Percentiles rank a stretch among this genome's conserved stretches.
phyloP scores from a whole-genome alignment of 768 basidiomycete genomes.

The Leccinum pellstonianum region DNA sequence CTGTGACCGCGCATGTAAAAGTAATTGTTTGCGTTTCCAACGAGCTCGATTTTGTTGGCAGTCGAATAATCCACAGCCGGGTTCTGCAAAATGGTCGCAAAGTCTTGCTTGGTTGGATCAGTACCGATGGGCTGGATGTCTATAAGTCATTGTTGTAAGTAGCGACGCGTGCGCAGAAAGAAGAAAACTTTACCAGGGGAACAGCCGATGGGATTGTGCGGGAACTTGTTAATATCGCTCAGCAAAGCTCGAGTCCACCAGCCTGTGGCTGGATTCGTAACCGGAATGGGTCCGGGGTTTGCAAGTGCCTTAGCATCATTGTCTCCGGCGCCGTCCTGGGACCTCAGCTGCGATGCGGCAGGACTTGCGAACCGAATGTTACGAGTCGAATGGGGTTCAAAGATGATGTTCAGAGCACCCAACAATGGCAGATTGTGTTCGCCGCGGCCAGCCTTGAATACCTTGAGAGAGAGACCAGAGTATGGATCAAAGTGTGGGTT shows the following conservation, averaged over 20 bases:
- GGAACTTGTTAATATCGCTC: conserved; percentile 2
- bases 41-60: not conserved
- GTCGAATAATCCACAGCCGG: conserved; percentile 2
- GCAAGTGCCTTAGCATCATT: not conserved
- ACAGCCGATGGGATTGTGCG: not conserved
- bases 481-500: conserved; percentile 5
- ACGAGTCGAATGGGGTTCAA: conserved; percentile 13
- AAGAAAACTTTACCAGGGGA: conserved; percentile 2
- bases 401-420: conserved; percentile 13
- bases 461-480: conserved; percentile 9
- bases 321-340: not conserved
- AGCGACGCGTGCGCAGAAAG: not conserved
- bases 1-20: conserved; percentile 13
- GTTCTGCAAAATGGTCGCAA: not conserved
- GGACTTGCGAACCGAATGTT: conserved; percentile 11
- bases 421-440: not conserved
- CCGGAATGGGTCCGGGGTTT: not conserved
- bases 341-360: conserved; percentile 2
- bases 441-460: not conserved
- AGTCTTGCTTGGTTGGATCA: not conserved
- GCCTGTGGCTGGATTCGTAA: conserved; percentile 12
- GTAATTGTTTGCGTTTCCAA: conserved; percentile 9
- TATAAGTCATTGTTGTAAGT: not conserved
- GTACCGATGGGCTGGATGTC: conserved; percentile 12
- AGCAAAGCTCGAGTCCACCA: conserved; percentile 7